Conservation (phyloP, 805 yeast species). For the Pichia occidentalis region DNA sequence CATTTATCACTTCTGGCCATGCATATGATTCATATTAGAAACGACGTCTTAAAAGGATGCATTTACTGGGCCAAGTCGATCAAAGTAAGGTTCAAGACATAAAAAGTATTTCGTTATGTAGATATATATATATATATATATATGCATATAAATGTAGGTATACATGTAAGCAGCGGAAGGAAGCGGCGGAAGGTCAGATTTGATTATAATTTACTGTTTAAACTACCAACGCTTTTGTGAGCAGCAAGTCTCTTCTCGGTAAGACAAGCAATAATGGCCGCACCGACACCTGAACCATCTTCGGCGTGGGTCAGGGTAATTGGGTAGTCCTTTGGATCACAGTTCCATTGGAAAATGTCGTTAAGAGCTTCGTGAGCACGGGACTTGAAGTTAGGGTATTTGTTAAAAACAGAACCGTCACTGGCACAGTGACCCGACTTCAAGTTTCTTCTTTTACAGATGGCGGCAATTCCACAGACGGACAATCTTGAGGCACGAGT, state of each 20-base stretch:
- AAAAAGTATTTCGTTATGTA: too few relatives aligned
- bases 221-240: slow-evolving; percentile 42
- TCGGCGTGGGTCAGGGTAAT: slow-evolving; percentile 37
- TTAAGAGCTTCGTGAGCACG: slow-evolving; percentile 83
- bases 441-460: slow-evolving; percentile 79
- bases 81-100: too few relatives aligned
- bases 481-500: slow-evolving; percentile 89
- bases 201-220: slow-evolving; percentile 2
- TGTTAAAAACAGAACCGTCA: slow-evolving; percentile 93
- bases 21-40: too few relatives aligned
- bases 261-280: slow-evolving; percentile 94
- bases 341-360: slow-evolving; percentile 80
- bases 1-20: too few relatives aligned
- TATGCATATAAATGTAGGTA: too few relatives aligned
- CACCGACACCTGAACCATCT: slow-evolving; percentile 98
- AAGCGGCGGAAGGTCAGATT: neutral
- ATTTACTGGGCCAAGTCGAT: too few relatives aligned
- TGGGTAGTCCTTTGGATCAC: slow-evolving; percentile 21
- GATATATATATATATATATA: too few relatives aligned
- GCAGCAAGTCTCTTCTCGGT: slow-evolving; percentile 70
- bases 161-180: neutral
- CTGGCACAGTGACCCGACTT: slow-evolving; percentile 84
- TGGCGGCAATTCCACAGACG: slow-evolving; percentile 92
- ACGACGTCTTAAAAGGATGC: too few relatives aligned
- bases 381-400: slow-evolving; percentile 84